A percentile compares a stretch with the other conserved stretches of the same genome.
phyloP scores from a whole-genome alignment of 2,329 filamentous ascomycete genomes.

The Xenosphaeropsis pyriputrescens region DNA sequence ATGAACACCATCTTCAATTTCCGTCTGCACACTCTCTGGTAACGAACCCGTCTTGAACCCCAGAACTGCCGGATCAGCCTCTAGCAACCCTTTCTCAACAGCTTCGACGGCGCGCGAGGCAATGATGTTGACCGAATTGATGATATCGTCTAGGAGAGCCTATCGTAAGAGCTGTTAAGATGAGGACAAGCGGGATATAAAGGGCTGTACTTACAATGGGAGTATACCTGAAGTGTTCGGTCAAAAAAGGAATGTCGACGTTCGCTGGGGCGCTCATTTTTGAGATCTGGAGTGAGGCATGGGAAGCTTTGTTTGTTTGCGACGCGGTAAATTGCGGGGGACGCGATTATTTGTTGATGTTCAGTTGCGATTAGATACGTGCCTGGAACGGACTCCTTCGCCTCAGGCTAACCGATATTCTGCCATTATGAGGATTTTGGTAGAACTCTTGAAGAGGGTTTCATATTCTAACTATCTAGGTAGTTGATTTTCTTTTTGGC shows the following conservation, averaged over 20 bases:
- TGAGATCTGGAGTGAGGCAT: background rate
- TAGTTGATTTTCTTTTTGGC: too few species aligned
- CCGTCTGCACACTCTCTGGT: slow-evolving; percentile 38
- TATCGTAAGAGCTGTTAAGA: slow-evolving; percentile 20
- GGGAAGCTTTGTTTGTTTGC: background rate
- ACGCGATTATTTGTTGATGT: slow-evolving; percentile 1
- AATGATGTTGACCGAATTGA: slow-evolving; percentile 90
- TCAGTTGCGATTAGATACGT: too few species aligned
- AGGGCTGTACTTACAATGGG: slow-evolving; percentile 52
- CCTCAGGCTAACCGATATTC: too few species aligned
- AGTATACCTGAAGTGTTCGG: slow-evolving; percentile 91
- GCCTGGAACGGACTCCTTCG: too few species aligned
- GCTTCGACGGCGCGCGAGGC: slow-evolving; percentile 81
- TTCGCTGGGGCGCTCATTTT: slow-evolving; percentile 11
- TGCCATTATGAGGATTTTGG: too few species aligned
- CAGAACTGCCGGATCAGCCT: slow-evolving; percentile 57
- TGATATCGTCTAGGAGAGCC: slow-evolving; percentile 94
- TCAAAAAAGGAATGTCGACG: slow-evolving; percentile 51
- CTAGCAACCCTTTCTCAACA: slow-evolving; percentile 69
- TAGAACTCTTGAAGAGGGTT: too few species aligned
- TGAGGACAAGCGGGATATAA: background rate
- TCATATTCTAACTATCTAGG: too few species aligned
- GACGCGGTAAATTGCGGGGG: background rate
- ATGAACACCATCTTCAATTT: slow-evolving; percentile 82
- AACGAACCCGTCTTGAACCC: slow-evolving; percentile 48